Evolutionary conservation across 768 basidiomycete species (phyloP).

Genomic region (Imleria badia): DNA sequence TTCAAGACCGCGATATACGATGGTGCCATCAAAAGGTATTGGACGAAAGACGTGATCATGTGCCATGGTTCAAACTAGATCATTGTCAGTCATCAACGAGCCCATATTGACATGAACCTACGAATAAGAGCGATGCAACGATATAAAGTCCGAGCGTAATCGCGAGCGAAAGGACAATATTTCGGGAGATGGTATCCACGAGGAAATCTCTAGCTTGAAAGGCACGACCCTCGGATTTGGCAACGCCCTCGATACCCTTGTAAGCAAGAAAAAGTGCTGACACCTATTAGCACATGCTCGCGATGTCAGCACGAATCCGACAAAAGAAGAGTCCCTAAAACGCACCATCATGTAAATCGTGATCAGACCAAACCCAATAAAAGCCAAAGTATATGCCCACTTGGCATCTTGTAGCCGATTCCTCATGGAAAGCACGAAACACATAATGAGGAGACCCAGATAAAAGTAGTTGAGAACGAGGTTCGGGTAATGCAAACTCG

Average conservation of each 20-base stretch:
- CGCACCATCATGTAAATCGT: slow-evolving; percentile 93
- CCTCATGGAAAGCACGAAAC: slow-evolving; percentile 84
- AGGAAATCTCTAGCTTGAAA: slow-evolving; percentile 61
- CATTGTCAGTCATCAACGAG: neutral
- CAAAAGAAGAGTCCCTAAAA: slow-evolving; percentile 4
- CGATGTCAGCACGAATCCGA: slow-evolving; percentile 1
- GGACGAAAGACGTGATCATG: slow-evolving; percentile 92
- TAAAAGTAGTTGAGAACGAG: slow-evolving; percentile 83
- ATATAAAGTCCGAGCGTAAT: slow-evolving; percentile 92
- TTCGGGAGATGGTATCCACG: slow-evolving; percentile 72
- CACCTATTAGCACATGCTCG: slow-evolving; percentile 52
- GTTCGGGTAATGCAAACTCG: slow-evolving; percentile 68
- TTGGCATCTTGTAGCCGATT: slow-evolving; percentile 91
- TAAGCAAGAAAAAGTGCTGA: slow-evolving; percentile 80
- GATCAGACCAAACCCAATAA: slow-evolving; percentile 85
- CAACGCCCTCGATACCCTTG: slow-evolving; percentile 69
- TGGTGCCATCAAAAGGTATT: slow-evolving; percentile 87
- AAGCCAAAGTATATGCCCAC: slow-evolving; percentile 79
- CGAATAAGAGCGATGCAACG: slow-evolving; percentile 77
- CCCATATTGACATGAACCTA: slow-evolving; percentile 41
- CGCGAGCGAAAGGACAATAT: slow-evolving; percentile 82
- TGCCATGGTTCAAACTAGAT: slow-evolving; percentile 94
- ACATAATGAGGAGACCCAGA: slow-evolving; percentile 80
- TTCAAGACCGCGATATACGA: slow-evolving; percentile 93
- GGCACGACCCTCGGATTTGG: slow-evolving; percentile 41